Evolutionary conservation across 2,329 filamentous ascomycete species (phyloP), one percentile per base, ranked within the genome.

Genomic region (Neonectria faginata): DNA sequence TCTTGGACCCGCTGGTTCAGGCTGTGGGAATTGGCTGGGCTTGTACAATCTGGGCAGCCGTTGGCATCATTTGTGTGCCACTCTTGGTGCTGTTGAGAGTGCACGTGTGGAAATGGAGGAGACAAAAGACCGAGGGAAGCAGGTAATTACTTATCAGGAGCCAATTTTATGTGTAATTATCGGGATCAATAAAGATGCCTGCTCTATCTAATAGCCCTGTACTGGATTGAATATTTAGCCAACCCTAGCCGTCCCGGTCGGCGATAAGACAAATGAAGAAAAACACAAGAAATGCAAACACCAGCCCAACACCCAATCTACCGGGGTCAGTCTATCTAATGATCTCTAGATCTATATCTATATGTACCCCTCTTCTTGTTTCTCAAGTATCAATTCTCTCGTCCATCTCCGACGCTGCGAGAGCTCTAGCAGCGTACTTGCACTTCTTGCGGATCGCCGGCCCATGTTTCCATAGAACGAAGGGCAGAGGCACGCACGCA

Each of bases 361-460:
- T 52, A 5, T 12, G 20, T 5, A 6, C 45, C 16, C 25, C 25
- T 51, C 25, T 14, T 36, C 25, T 14, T 36, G 5, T 18, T n/a
- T 44, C 44, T n/a, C 14, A 39, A 5, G 7, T 39, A n/a, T 51
- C 48, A 51, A 51, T 20, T 20, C 48, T 51, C 10, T 14, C 27
- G 18, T 45, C 56, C 36, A 54, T 52, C 42, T 63, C 60, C 12
- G 52, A 67, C 48, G 67, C 33, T 7, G 59, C 57, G 1, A 70
- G 70, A 1, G 70, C 70, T 2, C 67, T 64, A 11, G 69, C 67
- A 7, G 70, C 66, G n/a, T 73, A 73, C 31, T 73, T 73, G 36
- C 70, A 73, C 25, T 60, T 63, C 39, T 65, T 57, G 1, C 70
- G 59, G 9, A 73, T 73, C 0, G 64, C 60, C 1, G 69, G 67